phyloP scores from a whole-genome alignment of 2,329 filamentous ascomycete genomes.

The Trichoderma asperellum region DNA sequence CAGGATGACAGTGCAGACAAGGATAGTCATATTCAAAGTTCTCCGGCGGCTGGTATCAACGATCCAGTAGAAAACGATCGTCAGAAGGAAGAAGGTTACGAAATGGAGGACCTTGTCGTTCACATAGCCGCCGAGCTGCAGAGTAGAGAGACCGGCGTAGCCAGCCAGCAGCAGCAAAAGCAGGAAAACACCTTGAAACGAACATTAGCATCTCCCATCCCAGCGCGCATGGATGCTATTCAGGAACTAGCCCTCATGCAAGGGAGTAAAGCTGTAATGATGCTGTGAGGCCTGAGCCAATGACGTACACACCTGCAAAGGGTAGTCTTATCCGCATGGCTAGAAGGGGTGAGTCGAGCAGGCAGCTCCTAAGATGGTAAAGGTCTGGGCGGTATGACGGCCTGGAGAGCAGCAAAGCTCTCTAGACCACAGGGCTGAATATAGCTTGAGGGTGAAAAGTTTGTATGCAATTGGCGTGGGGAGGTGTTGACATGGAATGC shows the following conservation, averaged over 20 bases:
- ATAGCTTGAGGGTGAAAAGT: background rate
- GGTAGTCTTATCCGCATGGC: constrained; percentile 83
- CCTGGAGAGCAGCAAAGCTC: constrained; percentile 21
- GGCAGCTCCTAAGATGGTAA: background rate
- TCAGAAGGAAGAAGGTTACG: constrained; percentile 87
- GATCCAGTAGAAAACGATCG: constrained; percentile 93
- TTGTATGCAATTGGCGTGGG: constrained; percentile 20
- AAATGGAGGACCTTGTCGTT: constrained; percentile 92
- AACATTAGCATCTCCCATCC: constrained; percentile 4
- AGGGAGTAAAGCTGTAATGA: background rate
- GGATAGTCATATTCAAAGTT: constrained; percentile 78
- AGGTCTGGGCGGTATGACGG: background rate
- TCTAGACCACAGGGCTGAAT: constrained; percentile 4
- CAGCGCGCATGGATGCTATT: background rate
- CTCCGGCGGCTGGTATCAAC: constrained; percentile 87
- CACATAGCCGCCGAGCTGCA: constrained; percentile 61
- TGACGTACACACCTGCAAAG: constrained; percentile 72
- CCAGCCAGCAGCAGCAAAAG: constrained; percentile 73
- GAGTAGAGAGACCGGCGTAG: constrained; percentile 75
- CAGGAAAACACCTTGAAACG: constrained; percentile 64
- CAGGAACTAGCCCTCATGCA: background rate
- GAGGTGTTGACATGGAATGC: background rate
- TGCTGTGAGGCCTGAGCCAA: constrained; percentile 10
- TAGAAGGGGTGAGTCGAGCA: background rate
- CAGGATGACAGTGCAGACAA: constrained; percentile 74